Conservation (phyloP, 768 basidiomycete genomes). For the Amanita phalloides region DNA sequence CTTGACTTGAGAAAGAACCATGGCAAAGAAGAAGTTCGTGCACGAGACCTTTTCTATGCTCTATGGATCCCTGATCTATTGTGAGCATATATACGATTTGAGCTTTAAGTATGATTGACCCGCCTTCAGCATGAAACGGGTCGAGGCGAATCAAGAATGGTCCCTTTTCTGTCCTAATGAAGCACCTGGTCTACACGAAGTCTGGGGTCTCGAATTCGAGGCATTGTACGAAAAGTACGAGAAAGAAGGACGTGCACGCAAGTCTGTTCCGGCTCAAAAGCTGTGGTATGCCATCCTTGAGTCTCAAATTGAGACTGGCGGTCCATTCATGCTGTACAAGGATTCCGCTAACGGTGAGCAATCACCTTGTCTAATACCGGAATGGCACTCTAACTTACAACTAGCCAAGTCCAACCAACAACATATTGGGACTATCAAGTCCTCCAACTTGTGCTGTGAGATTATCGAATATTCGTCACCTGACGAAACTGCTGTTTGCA, state of each 20-base stretch:
- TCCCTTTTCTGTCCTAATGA: slow-evolving; percentile 97
- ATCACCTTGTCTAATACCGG: neutral
- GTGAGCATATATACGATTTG: slow-evolving; percentile 30
- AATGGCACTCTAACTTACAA: neutral
- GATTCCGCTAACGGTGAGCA: slow-evolving; percentile 82
- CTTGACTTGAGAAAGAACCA: slow-evolving; percentile 98
- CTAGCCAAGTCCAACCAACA: slow-evolving; percentile 95
- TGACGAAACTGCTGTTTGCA: slow-evolving; percentile 97
- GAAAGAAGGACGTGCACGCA: slow-evolving; percentile 76
- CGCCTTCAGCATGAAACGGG: slow-evolving; percentile 80
- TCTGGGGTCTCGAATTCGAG: slow-evolving; percentile 86
- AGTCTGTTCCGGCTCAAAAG: slow-evolving; percentile 88
- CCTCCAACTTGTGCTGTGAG: slow-evolving; percentile 97
- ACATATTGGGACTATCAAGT: slow-evolving; percentile 98
- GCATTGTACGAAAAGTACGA: slow-evolving; percentile 81
- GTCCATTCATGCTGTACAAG: slow-evolving; percentile 99
- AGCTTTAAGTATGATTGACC: neutral
- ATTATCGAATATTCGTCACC: slow-evolving; percentile 98
- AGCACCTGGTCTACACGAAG: slow-evolving; percentile 82
- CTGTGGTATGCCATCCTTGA: slow-evolving; percentile 97
- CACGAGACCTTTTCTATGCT: slow-evolving; percentile 95
- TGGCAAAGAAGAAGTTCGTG: slow-evolving; percentile 95
- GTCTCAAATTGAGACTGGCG: slow-evolving; percentile 95
- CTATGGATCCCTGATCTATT: slow-evolving; percentile 98
- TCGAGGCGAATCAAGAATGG: slow-evolving; percentile 85